Evolutionary conservation across 371 early-diverging fungal genomes (phyloP).

Genomic region (Basidiobolus heterosporus): DNA sequence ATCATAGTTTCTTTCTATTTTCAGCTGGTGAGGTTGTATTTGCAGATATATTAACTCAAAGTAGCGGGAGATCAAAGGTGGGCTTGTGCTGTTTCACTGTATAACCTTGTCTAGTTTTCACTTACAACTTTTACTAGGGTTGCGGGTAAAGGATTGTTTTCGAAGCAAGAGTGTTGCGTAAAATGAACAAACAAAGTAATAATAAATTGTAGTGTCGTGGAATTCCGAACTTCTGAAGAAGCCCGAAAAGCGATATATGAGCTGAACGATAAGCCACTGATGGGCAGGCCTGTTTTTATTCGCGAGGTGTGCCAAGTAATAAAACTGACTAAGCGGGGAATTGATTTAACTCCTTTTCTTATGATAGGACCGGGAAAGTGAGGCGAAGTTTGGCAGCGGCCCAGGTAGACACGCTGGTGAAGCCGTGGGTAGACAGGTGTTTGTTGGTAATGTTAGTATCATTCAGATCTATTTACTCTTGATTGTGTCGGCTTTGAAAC

Average conservation of each 20-base stretch:
- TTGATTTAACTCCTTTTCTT: not conserved
- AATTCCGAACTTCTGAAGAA: constrained; percentile 58
- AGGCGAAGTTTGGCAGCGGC: constrained; percentile 23
- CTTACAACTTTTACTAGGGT: constrained; percentile 9
- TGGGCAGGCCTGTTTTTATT: constrained; percentile 65
- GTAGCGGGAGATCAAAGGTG: constrained; percentile 40
- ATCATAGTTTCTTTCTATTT: not conserved
- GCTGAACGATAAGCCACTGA: constrained; percentile 46
- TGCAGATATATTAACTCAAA: constrained; percentile 41
- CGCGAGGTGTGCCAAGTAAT: constrained; percentile 25
- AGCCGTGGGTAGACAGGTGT: constrained; percentile 36
- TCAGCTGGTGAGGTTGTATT: constrained; percentile 50
- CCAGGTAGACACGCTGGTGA: constrained; percentile 18
- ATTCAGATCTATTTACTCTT: too few relatives aligned
- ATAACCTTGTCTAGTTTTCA: not conserved
- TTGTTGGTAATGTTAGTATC: constrained; percentile 44
- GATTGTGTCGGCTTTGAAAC: not conserved
- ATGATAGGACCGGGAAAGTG: constrained; percentile 34
- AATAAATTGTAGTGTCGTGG: constrained; percentile 41
- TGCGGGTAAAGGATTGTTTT: constrained; percentile 17
- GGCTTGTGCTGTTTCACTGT: not conserved
- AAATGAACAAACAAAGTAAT: not conserved
- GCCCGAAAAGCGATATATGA: constrained; percentile 62
- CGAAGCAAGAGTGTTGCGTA: not conserved
- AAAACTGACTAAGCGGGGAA: not conserved